These are phyloP conservation scores for Sonneratia alba DNA, from an alignment of 345 rosid species.

Conservation along the genomic window DNA sequence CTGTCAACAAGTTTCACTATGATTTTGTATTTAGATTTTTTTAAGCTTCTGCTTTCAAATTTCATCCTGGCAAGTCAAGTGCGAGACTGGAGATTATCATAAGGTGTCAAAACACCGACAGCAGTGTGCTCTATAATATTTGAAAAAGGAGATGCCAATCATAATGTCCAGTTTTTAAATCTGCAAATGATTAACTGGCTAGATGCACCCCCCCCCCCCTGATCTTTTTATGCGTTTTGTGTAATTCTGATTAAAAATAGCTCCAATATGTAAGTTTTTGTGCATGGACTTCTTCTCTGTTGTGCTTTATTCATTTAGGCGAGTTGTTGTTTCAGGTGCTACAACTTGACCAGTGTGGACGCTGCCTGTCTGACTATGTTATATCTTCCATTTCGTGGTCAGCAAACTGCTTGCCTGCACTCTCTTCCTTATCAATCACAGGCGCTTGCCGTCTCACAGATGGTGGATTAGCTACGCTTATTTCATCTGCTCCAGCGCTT, in stretches of 20 bases:
- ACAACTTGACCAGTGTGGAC: conserved; percentile 82
- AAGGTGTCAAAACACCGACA: neutral
- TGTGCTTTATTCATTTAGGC: conserved; percentile 5
- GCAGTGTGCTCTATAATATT: neutral
- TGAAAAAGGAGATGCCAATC: neutral
- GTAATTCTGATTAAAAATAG: neutral
- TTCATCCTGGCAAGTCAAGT: neutral
- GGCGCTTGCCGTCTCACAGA: conserved; percentile 87
- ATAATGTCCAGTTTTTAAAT: neutral
- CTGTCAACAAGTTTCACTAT: neutral
- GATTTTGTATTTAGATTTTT: neutral
- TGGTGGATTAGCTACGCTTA: conserved; percentile 49
- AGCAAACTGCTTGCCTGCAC: conserved; percentile 39
- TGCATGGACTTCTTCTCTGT: neutral
- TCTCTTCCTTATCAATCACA: conserved; percentile 50
- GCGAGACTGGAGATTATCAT: neutral
- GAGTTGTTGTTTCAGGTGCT: conserved; percentile 46
- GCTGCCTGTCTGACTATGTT: conserved; percentile 61
- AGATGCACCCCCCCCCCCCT: neutral
- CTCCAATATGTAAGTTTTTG: neutral
- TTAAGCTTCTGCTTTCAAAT: neutral
- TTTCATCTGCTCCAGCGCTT: conserved; percentile 55
- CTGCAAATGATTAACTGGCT: neutral
- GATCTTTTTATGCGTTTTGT: neutral
- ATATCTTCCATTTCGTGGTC: conserved; percentile 48